Base-by-base conservation (phyloP, 2,329 filamentous ascomycete species). In the Pseudocercospora musae region DNA sequence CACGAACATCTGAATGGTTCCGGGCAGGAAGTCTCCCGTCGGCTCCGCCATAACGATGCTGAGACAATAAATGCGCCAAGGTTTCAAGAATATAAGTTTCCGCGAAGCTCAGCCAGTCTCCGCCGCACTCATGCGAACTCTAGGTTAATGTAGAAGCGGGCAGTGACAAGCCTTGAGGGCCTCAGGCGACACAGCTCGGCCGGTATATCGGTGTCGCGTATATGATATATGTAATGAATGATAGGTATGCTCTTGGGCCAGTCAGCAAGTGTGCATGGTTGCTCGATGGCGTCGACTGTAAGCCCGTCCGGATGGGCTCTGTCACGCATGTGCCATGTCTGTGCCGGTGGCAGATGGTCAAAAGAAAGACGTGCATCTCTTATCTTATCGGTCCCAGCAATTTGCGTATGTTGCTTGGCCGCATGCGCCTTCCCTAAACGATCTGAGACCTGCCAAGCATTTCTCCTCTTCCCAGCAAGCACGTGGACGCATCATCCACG, bases 1-100 rank as follows among this genome's bases (percentile, higher is more conserved):
- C n/a, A 64, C 60, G 42, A 69, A 68, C 27, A 70, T 58, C 25
- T 64, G 67, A 3, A 68, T 60, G 0, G 68, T 70, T 42, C 68
- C 68, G 21, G 68, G 67, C 13, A 70, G 62, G 37, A 64, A 21
- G 21, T 62, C 27, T 23, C 64, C 65, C 13, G 60, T 56, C 1
- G 50, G 52, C 11, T 68, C 66, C 5, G 62, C 64, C 66, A 68
- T 68, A 25, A 9, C 46, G 31, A 31, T 40, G 37, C 37, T 18
- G 4, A 40, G 10, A 40, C 1, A 10, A 13, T 11, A 13, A 11
- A 10, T 33, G 11, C 15, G 37, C 37, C 37, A 40, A 18, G 37
- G 2, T 6, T 18, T 5, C 37, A 18, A 40, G 37, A 40, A 40
- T n/a, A 40, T 18, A 40, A 40, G 37, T 18, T 37, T 18, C 37